Conservation (phyloP, 2,329 filamentous ascomycete species). For the Sporothrix schenckii region DNA sequence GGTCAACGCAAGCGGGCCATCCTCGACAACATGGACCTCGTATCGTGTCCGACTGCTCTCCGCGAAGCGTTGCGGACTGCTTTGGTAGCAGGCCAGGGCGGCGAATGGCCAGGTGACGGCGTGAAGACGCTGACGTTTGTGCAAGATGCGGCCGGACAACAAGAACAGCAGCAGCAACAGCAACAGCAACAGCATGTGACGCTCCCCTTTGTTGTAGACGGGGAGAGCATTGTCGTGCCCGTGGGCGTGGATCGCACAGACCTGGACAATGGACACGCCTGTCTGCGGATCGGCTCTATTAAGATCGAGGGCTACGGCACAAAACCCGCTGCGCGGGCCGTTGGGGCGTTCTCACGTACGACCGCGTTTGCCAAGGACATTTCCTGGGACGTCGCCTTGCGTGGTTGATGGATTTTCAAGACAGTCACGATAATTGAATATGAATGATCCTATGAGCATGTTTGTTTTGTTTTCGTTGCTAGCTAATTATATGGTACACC, state of each 20-base stretch:
- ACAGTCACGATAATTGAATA: background rate
- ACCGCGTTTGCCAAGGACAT: conserved; percentile 24
- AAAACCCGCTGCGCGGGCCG: conserved; percentile 40
- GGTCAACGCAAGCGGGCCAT: conserved; percentile 45
- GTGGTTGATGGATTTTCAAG: background rate
- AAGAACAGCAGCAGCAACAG: background rate
- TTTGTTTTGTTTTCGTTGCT: conserved; percentile 3
- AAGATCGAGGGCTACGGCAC: conserved; percentile 45
- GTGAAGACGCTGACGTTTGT: conserved; percentile 33
- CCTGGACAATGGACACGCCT: conserved; percentile 18
- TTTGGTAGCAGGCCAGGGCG: background rate
- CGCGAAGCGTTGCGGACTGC: conserved; percentile 21
- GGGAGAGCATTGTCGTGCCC: conserved; percentile 34
- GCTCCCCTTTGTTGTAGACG: conserved; percentile 33
- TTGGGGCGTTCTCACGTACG: conserved; percentile 37
- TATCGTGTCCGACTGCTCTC: conserved; percentile 31
- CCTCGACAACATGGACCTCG: conserved; percentile 43
- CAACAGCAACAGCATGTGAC: background rate
- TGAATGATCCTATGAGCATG: background rate
- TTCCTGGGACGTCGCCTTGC: conserved; percentile 31
- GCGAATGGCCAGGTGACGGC: background rate
- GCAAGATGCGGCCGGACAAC: background rate
- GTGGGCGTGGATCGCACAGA: conserved; percentile 30
- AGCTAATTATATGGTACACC: conserved; percentile 26
- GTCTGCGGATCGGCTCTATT: conserved; percentile 40